Evolutionary conservation across 495 filamentous ascomycete genomes (phyloP).

Genomic region (Aspergillus haitiensis): DNA sequence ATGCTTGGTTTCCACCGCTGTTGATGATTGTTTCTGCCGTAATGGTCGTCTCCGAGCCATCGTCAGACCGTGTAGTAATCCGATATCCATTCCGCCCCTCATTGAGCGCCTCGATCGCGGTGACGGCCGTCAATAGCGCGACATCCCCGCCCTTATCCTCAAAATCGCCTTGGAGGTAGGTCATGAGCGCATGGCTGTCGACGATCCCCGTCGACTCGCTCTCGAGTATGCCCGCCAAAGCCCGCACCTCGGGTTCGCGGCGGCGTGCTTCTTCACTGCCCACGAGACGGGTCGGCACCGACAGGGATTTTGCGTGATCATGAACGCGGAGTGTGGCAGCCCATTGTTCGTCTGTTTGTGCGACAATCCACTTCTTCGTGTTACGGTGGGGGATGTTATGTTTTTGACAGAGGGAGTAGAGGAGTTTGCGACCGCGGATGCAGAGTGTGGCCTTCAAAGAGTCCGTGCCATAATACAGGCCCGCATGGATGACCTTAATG

Average conservation of each 20-base stretch:
- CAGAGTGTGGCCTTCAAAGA: slow-evolving; percentile 85
- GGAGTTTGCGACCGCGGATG: slow-evolving; percentile 66
- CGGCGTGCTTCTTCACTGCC: slow-evolving; percentile 55
- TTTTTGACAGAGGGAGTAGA: slow-evolving; percentile 75
- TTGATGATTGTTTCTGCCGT: slow-evolving; percentile 79
- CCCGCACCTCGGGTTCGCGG: slow-evolving; percentile 73
- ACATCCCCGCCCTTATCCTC: slow-evolving; percentile 74
- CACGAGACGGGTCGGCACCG: slow-evolving; percentile 74
- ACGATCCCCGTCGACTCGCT: slow-evolving; percentile 85
- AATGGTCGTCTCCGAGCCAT: slow-evolving; percentile 52
- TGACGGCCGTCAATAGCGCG: slow-evolving; percentile 65
- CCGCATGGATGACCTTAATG: slow-evolving; percentile 84
- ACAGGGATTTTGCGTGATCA: slow-evolving; percentile 61
- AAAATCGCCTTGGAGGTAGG: slow-evolving; percentile 70
- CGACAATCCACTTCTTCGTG: slow-evolving; percentile 93
- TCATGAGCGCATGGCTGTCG: slow-evolving; percentile 84
- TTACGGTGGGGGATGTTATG: slow-evolving; percentile 68
- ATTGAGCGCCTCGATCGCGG: slow-evolving; percentile 54
- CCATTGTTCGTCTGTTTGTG: slow-evolving; percentile 71
- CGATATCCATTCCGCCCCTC: slow-evolving; percentile 51
- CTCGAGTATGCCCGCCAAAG: slow-evolving; percentile 72
- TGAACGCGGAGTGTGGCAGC: slow-evolving; percentile 65
- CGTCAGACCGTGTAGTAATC: slow-evolving; percentile 51
- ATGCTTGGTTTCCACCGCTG: slow-evolving; percentile 78
- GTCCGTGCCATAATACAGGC: slow-evolving; percentile 80